These are phyloP conservation scores for Calocybe cyanea DNA, from an alignment of 768 basidiomycete species.

Conservation along the genomic window DNA sequence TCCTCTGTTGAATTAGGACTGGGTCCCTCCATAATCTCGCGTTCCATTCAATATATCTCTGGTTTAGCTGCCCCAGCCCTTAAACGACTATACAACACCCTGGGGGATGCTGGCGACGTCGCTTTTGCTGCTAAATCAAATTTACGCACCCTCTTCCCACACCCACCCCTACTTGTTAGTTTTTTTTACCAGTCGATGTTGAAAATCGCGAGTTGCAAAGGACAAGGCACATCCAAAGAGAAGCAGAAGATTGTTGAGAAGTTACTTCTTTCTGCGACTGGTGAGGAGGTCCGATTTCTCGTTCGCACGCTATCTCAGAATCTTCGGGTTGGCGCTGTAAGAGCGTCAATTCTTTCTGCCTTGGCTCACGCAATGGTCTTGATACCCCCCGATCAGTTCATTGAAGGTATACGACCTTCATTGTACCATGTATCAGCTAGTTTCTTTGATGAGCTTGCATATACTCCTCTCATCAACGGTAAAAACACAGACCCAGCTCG, in stretches of 20 bases:
- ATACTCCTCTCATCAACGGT: conserved; percentile 16
- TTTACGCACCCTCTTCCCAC: conserved; percentile 68
- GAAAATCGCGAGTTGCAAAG: conserved; percentile 65
- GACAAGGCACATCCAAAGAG: conserved; percentile 68
- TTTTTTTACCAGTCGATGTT: conserved; percentile 67
- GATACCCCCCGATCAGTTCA: conserved; percentile 33
- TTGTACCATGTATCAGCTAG: conserved; percentile 23
- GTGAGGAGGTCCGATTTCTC: conserved; percentile 85
- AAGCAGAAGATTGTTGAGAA: conserved; percentile 79
- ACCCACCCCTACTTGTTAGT: conserved; percentile 59
- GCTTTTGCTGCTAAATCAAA: conserved; percentile 81
- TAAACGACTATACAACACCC: conserved; percentile 62
- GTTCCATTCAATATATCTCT: conserved; percentile 69
- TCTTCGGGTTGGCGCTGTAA: conserved; percentile 84
- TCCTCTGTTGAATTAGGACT: conserved; percentile 66
- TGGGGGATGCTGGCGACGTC: conserved; percentile 85
- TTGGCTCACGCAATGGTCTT: conserved; percentile 77
- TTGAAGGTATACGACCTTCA: conserved; percentile 12
- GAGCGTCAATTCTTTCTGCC: conserved; percentile 76
- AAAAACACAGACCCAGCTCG: conserved; percentile 24
- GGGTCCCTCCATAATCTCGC: conserved; percentile 63
- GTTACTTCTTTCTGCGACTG: conserved; percentile 77
- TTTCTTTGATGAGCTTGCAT: conserved; percentile 23
- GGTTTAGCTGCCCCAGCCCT: conserved; percentile 57
- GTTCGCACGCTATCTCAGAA: conserved; percentile 72